Conservation (phyloP, 768 basidiomycete species). For the Kwoniella sp. region DNA sequence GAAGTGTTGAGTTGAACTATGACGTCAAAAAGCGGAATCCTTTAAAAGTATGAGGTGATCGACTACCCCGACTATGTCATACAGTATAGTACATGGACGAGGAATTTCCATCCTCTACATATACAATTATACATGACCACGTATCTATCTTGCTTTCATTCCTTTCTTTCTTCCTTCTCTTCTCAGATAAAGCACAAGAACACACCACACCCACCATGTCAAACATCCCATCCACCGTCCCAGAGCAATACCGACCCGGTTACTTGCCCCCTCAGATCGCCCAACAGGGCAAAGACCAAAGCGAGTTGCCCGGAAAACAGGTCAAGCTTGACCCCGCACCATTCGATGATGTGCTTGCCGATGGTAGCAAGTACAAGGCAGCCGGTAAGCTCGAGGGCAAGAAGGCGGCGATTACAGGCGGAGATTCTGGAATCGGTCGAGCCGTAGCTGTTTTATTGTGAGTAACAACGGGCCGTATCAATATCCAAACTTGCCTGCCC, state of each 20-base stretch:
- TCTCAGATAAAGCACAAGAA: not conserved
- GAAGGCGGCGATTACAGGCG: constrained; percentile 61
- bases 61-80: too few species aligned
- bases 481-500: not conserved
- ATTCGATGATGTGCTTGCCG: constrained; percentile 58
- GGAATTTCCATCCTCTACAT: too few species aligned
- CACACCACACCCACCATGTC: constrained; percentile 14
- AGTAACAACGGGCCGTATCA: constrained; percentile 6
- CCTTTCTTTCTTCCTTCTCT: not conserved
- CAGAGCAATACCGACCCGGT: constrained; percentile 51
- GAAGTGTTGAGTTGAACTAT: not conserved
- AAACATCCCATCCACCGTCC: constrained; percentile 47
- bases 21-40: not conserved
- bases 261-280: constrained; percentile 49
- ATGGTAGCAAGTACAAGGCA: constrained; percentile 60
- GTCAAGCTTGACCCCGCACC: constrained; percentile 46
- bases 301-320: constrained; percentile 49
- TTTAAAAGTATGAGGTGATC: too few species aligned
- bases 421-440: constrained; percentile 62
- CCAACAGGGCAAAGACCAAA: constrained; percentile 53
- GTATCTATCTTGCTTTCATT: not conserved
- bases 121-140: not conserved
- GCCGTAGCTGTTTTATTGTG: constrained; percentile 56
- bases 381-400: constrained; percentile 61
- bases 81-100: too few species aligned